These are phyloP conservation scores for Cercospora zeae-maydis DNA, from an alignment of 2,329 filamentous ascomycete genomes.

Conservation along the genomic window DNA sequence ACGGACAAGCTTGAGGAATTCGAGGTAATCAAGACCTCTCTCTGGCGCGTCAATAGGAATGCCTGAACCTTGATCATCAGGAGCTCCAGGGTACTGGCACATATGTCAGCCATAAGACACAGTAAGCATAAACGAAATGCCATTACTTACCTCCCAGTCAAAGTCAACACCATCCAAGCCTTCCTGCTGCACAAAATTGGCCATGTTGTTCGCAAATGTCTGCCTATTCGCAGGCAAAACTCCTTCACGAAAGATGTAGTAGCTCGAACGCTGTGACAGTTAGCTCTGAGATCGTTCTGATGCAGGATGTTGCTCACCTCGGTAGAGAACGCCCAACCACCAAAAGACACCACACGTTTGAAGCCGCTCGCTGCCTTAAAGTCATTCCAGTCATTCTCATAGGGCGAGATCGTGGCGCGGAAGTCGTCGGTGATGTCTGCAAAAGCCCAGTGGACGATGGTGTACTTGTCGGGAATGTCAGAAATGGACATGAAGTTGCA, in stretches of 20 bases:
- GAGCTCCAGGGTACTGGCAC: conserved; percentile 13
- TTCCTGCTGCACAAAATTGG: conserved; percentile 63
- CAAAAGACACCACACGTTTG: conserved; percentile 45
- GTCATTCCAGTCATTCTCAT: conserved; percentile 31
- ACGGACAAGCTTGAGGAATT: conserved; percentile 17
- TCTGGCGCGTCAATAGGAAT: conserved; percentile 9
- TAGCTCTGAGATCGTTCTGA: not conserved
- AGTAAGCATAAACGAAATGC: not conserved
- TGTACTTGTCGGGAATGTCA: conserved; percentile 85
- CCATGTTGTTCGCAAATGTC: conserved; percentile 65
- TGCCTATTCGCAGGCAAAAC: conserved; percentile 40
- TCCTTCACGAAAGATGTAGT: conserved; percentile 39
- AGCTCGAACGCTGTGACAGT: not conserved
- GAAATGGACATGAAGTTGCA: conserved; percentile 29
- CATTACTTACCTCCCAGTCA: conserved; percentile 38
- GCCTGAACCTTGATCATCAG: conserved; percentile 5
- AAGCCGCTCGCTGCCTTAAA: conserved; percentile 34
- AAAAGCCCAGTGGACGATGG: conserved; percentile 77
- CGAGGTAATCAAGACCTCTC: conserved; percentile 13
- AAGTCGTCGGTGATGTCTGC: conserved; percentile 54
- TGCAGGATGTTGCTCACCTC: conserved; percentile 28
- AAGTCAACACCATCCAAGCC: conserved; percentile 57
- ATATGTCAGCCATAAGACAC: not conserved
- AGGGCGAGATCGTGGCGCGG: not conserved
- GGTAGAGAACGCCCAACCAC: conserved; percentile 47